Conservation (phyloP, 495 filamentous ascomycete species). For the Sphaerosporella brunnea region DNA sequence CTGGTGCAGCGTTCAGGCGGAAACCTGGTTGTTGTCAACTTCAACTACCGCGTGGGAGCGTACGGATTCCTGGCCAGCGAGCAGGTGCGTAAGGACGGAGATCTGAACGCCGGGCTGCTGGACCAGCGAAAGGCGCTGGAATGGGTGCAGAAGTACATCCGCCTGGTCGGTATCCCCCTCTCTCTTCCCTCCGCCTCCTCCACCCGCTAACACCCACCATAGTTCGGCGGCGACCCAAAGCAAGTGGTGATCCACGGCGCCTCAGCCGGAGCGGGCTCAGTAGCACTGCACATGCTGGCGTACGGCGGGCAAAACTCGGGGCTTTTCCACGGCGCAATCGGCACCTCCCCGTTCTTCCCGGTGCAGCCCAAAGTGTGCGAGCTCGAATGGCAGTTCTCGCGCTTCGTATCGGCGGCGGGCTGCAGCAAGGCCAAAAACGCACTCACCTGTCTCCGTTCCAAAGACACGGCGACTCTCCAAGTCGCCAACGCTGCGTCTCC, state of each 20-base stretch:
- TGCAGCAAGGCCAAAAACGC: background rate
- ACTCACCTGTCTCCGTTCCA: slow-evolving; percentile 6
- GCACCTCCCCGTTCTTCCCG: slow-evolving; percentile 8
- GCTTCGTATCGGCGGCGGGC: background rate
- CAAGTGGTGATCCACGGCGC: slow-evolving; percentile 29
- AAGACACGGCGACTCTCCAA: slow-evolving; percentile 5
- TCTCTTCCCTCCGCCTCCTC: no score
- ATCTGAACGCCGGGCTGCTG: slow-evolving; percentile 10
- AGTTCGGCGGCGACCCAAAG: slow-evolving; percentile 36
- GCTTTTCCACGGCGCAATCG: slow-evolving; percentile 7
- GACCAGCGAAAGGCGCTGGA: slow-evolving; percentile 30
- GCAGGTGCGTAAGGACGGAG: slow-evolving; percentile 5
- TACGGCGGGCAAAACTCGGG: slow-evolving; percentile 3
- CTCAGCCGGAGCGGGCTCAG: slow-evolving; percentile 34
- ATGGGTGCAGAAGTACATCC: slow-evolving; percentile 31
- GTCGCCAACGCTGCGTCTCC: slow-evolving; percentile 5
- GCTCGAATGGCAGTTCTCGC: slow-evolving; percentile 1
- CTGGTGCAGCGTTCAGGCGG: background rate
- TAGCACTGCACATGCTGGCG: background rate
- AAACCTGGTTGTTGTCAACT: slow-evolving; percentile 4
- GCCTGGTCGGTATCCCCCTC: background rate
- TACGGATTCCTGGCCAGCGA: slow-evolving; percentile 8
- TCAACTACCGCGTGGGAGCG: slow-evolving; percentile 10
- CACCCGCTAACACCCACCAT: no score
- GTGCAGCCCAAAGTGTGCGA: slow-evolving; percentile 2